Conservation (phyloP, 768 basidiomycete genomes). For the Solioccasus polychromus region DNA sequence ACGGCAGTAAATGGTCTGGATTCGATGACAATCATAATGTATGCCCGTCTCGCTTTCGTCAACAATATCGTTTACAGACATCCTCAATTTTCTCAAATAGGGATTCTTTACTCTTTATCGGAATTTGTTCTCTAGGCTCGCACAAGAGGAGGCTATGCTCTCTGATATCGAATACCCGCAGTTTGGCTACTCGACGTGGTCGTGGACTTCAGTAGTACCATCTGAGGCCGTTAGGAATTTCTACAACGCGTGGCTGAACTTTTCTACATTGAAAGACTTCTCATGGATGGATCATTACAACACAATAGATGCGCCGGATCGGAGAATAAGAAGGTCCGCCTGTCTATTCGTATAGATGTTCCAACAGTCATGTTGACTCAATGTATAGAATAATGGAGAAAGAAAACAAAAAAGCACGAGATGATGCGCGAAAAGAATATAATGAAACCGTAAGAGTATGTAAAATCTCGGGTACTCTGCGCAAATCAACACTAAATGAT, state of each 20-base stretch:
- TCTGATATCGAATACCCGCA: constrained; percentile 62
- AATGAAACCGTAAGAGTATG: constrained; percentile 86
- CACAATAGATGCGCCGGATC: constrained; percentile 78
- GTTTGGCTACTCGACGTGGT: constrained; percentile 78
- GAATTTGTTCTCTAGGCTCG: constrained; percentile 80
- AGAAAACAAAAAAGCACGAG: constrained; percentile 90
- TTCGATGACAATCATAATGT: constrained; percentile 66
- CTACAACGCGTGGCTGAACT: constrained; percentile 85
- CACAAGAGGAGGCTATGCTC: constrained; percentile 64
- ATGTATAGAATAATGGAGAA: constrained; percentile 79
- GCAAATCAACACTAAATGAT: background rate
- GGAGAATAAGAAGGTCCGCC: constrained; percentile 70
- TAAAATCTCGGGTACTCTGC: constrained; percentile 4
- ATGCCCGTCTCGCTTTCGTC: constrained; percentile 23
- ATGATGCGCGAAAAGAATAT: constrained; percentile 86
- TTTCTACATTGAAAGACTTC: constrained; percentile 85
- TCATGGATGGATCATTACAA: constrained; percentile 87
- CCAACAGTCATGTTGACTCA: background rate
- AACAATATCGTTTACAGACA: background rate
- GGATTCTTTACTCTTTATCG: constrained; percentile 89
- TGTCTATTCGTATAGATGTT: background rate
- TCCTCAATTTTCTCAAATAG: constrained; percentile 44
- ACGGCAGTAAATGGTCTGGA: constrained; percentile 61
- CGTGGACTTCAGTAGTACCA: constrained; percentile 55
- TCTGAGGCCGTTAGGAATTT: constrained; percentile 63